phyloP scores from a whole-genome alignment of 2,329 filamentous ascomycete genomes.

The Periconia sp. region DNA sequence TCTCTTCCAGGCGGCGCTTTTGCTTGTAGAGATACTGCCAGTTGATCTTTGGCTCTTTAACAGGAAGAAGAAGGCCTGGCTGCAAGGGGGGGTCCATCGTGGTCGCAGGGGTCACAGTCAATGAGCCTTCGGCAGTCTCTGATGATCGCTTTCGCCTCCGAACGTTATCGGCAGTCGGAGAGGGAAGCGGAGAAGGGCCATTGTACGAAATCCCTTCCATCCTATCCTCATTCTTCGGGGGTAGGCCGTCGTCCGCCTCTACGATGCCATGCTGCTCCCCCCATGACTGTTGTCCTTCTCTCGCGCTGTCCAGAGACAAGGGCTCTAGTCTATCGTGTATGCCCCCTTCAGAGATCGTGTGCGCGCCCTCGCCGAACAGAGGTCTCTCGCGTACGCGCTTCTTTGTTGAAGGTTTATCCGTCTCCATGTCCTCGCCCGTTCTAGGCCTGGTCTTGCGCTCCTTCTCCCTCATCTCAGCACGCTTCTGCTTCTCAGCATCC shows the following conservation, averaged over 20 bases:
- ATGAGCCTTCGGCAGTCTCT: slow-evolving; percentile 9
- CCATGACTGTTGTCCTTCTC: slow-evolving; percentile 41
- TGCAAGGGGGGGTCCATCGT: slow-evolving; percentile 35
- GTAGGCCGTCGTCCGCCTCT: slow-evolving; percentile 51
- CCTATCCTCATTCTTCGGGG: slow-evolving; percentile 34
- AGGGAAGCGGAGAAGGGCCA: slow-evolving; percentile 20
- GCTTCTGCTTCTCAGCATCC: slow-evolving; percentile 54
- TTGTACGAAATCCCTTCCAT: slow-evolving; percentile 48
- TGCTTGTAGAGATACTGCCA: slow-evolving; percentile 95
- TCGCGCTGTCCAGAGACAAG: slow-evolving; percentile 22
- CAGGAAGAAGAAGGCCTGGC: slow-evolving; percentile 39
- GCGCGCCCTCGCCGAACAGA: slow-evolving; percentile 46
- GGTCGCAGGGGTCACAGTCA: slow-evolving; percentile 15
- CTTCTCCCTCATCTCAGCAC: slow-evolving; percentile 43
- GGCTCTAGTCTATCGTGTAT: slow-evolving; percentile 28
- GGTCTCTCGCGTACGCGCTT: slow-evolving; percentile 57
- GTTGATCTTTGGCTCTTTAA: slow-evolving; percentile 70
- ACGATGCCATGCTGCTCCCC: slow-evolving; percentile 55
- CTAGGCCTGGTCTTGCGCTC: slow-evolving; percentile 54
- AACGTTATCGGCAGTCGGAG: slow-evolving; percentile 19
- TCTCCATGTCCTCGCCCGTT: slow-evolving; percentile 54
- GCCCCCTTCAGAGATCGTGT: slow-evolving; percentile 26
- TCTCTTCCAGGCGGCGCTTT: slow-evolving; percentile 81
- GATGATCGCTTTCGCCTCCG: slow-evolving; percentile 24
- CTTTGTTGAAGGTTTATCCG: slow-evolving; percentile 59